Base-by-base conservation (phyloP, 2,329 filamentous ascomycete genomes). In the Gyromitra esculenta region DNA sequence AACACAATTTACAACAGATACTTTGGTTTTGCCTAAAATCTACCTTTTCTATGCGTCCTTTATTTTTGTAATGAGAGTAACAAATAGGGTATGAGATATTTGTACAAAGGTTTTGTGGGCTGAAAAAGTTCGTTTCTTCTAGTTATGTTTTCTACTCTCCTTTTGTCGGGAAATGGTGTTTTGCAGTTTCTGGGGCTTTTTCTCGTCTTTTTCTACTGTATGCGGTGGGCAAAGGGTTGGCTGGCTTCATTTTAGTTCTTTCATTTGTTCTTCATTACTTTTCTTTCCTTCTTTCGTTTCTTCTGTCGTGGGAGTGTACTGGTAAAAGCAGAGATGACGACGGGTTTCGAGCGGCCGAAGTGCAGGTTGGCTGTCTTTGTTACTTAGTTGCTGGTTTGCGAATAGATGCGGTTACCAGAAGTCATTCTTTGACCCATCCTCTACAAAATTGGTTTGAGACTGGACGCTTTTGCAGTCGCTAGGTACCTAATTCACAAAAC, bases 1-100 rank as follows among this genome's bases (percentile, higher is more conserved):
- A 68, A 72, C 50, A 68, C n/a, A 35, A 11, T 45, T 6, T 41
- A 31, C 11, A 66, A 66, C 25, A 79, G 77, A 48, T 79, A 91
- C 84, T 99, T 99, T 84, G 96, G 96, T 78, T 98, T 99, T 84
- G 95, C 96, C 81, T 98, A 91, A 87, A 69, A 73, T 59, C 67
- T 68, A 48, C 48, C 56, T 75, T 63, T 78, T 64, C 35, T 48
- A 64, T 57, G 35, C 37, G 25, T 72, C 45, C 41, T 72, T 75
- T 64, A 21, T 70, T 66, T 70, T 70, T 70, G 52, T 63, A 35
- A 45, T 48, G 56, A 56, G 62, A 62, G 48, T 63, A 56, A 25
- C 35, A 57, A 70, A 21, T 45, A 21, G 48, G 54, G 45, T 69
- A 21, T 43, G 54, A 45, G 54, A 39, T 48, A 39, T 54, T 65